Conservation (phyloP, 2,329 filamentous ascomycete genomes). For the Metarhizium rileyi region DNA sequence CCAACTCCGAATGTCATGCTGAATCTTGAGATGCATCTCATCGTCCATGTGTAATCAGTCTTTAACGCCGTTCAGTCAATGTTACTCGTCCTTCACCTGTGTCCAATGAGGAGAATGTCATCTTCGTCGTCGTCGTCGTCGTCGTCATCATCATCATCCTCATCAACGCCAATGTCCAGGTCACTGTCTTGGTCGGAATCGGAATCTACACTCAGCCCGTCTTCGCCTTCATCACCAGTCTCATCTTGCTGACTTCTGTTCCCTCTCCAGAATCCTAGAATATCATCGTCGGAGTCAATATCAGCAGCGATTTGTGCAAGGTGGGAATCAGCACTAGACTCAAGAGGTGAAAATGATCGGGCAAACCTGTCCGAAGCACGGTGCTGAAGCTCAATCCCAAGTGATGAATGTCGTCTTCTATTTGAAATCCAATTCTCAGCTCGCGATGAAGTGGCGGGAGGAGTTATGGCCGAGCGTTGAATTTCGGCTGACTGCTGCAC, state of each 20-base stretch:
- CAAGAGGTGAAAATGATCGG: constrained; percentile 34
- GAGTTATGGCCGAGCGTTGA: constrained; percentile 1
- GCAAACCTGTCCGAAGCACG: constrained; percentile 31
- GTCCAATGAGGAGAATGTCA: constrained; percentile 40
- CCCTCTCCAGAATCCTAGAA: constrained; percentile 47
- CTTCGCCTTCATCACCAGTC: constrained; percentile 37
- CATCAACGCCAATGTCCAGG: constrained; percentile 28
- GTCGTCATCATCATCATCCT: constrained; percentile 42
- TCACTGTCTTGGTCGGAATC: constrained; percentile 30
- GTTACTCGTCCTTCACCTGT: constrained; percentile 25
- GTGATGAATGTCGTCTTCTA: constrained; percentile 30
- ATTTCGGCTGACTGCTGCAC: constrained; percentile 2
- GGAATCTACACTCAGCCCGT: constrained; percentile 31
- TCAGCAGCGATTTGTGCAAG: constrained; percentile 20
- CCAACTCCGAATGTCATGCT: not conserved
- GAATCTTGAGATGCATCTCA: not conserved
- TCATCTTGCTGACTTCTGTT: constrained; percentile 25
- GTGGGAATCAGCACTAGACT: constrained; percentile 16
- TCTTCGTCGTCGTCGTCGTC: constrained; percentile 35
- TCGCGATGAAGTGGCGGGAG: constrained; percentile 2
- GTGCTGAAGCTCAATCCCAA: constrained; percentile 22
- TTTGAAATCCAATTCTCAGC: constrained; percentile 11
- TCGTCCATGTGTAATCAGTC: not conserved
- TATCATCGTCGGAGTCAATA: constrained; percentile 43
- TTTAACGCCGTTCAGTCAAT: not conserved